A percentile compares a stretch with the other conserved stretches of the same genome.
Evolutionary conservation across 108 stramenopile species (phyloP).

Genomic region (Epipyxis sp.): DNA sequence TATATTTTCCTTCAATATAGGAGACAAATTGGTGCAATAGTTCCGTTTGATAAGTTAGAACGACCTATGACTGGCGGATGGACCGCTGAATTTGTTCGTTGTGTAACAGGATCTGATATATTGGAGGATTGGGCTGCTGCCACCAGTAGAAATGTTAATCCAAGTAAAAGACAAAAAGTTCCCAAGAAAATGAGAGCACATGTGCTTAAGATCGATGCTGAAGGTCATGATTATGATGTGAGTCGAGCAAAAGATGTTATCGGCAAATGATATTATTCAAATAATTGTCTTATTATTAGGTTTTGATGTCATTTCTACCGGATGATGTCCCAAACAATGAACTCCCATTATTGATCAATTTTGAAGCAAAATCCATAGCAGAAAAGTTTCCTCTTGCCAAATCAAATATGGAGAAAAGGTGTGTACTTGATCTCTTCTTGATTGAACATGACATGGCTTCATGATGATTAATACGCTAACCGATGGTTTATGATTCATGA

Average conservation of each 20-base stretch:
- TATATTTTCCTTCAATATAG: too few species aligned
- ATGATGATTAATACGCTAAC: too few species aligned
- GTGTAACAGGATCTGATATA: background rate
- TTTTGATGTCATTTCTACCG: background rate
- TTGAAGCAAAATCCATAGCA: constrained; percentile 5
- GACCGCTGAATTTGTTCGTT: background rate
- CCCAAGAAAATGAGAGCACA: background rate
- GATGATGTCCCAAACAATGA: background rate
- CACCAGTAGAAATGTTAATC: background rate
- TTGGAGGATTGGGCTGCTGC: background rate
- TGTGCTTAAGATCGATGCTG: background rate
- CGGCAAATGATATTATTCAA: too few species aligned
- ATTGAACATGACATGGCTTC: too few species aligned
- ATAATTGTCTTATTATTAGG: too few species aligned
- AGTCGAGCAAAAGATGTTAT: too few species aligned
- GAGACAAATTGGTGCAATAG: background rate
- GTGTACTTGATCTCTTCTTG: too few species aligned
- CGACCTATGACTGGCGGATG: constrained; percentile 8
- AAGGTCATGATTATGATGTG: constrained; percentile 26
- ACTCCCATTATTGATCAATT: background rate
- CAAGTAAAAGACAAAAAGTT: background rate
- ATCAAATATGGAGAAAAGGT: too few species aligned
- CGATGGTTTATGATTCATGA: too few species aligned
- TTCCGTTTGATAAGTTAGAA: background rate
- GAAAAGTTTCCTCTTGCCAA: too few species aligned